Conservation (phyloP, 192 early-diverging fungal genomes). For the Entomortierella chlamydospora region DNA sequence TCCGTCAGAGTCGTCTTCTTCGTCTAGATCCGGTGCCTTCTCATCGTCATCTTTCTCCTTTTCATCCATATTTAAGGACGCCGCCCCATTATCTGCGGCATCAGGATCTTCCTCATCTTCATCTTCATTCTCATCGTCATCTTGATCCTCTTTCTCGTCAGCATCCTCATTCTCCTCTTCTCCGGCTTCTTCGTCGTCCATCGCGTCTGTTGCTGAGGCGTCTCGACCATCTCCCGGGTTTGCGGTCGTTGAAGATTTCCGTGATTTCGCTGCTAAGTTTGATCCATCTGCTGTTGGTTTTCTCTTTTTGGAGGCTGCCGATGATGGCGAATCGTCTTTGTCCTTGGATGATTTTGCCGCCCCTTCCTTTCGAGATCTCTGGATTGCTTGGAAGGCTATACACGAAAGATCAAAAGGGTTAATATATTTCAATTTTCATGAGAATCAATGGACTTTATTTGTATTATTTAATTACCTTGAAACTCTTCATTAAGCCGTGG, state of each 20-base stretch:
- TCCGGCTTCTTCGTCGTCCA: constrained; percentile 22
- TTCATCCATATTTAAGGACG: constrained; percentile 43
- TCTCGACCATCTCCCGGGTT: constrained; percentile 39
- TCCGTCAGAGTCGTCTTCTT: constrained; percentile 44
- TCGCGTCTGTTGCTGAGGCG: neutral
- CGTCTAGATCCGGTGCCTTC: constrained; percentile 20
- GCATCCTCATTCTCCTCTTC: constrained; percentile 17
- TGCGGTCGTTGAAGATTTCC: constrained; percentile 35
- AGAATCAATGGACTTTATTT: too few relatives aligned
- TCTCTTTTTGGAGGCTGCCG: constrained; percentile 40
- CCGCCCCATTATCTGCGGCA: neutral
- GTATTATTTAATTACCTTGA: constrained; percentile 58
- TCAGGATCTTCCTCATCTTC: constrained; percentile 24
- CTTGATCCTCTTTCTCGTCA: constrained; percentile 16
- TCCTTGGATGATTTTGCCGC: constrained; percentile 26
- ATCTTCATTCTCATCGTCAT: constrained; percentile 18
- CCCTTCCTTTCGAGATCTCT: constrained; percentile 52
- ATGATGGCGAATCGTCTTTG: constrained; percentile 13
- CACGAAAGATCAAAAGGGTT: neutral
- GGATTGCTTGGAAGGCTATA: constrained; percentile 56
- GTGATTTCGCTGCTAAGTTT: constrained; percentile 16
- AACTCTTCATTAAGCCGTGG: constrained; percentile 55
- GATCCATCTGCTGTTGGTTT: constrained; percentile 27
- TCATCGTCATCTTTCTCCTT: constrained; percentile 27
- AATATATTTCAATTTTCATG: neutral